phyloP scores from a whole-genome alignment of 768 basidiomycete genomes.

The Galerina sulciceps region DNA sequence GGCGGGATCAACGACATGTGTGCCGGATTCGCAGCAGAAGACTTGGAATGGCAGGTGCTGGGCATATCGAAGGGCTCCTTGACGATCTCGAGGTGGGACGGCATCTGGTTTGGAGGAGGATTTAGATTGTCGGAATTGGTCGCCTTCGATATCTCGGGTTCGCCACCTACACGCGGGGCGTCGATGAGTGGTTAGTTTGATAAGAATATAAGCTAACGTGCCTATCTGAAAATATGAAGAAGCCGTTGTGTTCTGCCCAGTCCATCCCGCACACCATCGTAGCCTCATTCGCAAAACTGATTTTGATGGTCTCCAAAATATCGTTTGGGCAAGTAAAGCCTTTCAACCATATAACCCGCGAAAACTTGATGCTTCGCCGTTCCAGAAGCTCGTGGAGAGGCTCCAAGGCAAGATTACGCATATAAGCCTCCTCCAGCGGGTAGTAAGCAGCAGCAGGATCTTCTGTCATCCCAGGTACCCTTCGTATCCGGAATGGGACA shows the following conservation, averaged over 20 bases:
- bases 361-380: constrained; percentile 81
- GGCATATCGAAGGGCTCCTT: constrained; percentile 81
- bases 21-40: constrained; percentile 98
- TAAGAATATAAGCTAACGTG: constrained; percentile 36
- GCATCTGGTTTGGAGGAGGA: constrained; percentile 90
- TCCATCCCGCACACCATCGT: constrained; percentile 99
- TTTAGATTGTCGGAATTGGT: constrained; percentile 96
- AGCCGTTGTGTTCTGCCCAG: constrained; percentile 97
- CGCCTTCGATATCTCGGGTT: constrained; percentile 96
- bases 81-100: constrained; percentile 88
- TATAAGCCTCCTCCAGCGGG: constrained; percentile 93
- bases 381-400: constrained; percentile 83
- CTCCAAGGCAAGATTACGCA: constrained; percentile 90
- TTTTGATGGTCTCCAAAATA: constrained; percentile 92
- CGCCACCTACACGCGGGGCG: constrained; percentile 69
- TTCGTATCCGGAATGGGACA: constrained; percentile 89
- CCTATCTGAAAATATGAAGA: constrained; percentile 99
- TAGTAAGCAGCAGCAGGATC: constrained; percentile 92
- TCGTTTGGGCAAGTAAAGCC: constrained; percentile 99
- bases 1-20: constrained; percentile 93
- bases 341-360: constrained; percentile 95
- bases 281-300: constrained; percentile 88
- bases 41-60: constrained; percentile 97
- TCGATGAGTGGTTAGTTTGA: not conserved
- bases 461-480: constrained; percentile 92